Evolutionary conservation across 2,329 filamentous ascomycete species (phyloP).

Genomic region (Fusarium decemcellulare): DNA sequence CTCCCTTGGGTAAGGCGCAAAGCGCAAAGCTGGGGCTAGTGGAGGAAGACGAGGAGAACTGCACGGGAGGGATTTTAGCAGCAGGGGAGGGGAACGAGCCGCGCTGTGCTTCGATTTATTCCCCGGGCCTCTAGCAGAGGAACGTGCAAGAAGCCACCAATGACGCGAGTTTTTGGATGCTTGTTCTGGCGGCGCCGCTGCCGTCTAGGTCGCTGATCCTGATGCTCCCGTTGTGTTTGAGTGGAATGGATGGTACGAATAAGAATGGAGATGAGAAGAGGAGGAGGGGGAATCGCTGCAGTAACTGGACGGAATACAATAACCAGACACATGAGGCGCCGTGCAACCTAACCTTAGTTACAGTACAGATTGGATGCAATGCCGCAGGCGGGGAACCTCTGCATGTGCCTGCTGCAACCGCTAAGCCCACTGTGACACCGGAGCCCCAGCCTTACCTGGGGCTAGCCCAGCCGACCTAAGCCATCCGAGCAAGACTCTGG

Average conservation of each 20-base stretch:
- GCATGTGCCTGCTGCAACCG: slow-evolving; percentile 28
- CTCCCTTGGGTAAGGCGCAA: slow-evolving; percentile 11
- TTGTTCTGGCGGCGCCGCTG: background rate
- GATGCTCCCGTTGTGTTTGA: background rate
- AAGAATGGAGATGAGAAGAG: background rate
- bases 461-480: slow-evolving; percentile 15
- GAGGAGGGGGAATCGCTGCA: background rate
- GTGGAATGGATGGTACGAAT: background rate
- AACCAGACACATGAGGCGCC: background rate
- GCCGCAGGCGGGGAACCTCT: slow-evolving; percentile 1
- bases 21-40: slow-evolving; percentile 4
- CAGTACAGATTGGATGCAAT: background rate
- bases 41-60: slow-evolving; percentile 22
- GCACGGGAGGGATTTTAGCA: slow-evolving; percentile 13
- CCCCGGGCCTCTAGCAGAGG: slow-evolving; percentile 12
- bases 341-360: background rate
- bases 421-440: slow-evolving; percentile 37
- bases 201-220: background rate
- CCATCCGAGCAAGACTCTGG: slow-evolving; percentile 13
- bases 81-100: background rate
- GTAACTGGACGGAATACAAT: background rate
- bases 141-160: slow-evolving; percentile 31
- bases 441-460: slow-evolving; percentile 31
- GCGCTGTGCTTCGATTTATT: slow-evolving; percentile 19
- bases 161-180: slow-evolving; percentile 15